Conservation (phyloP, 2,329 filamentous ascomycete species). For the Penicillium sp. region DNA sequence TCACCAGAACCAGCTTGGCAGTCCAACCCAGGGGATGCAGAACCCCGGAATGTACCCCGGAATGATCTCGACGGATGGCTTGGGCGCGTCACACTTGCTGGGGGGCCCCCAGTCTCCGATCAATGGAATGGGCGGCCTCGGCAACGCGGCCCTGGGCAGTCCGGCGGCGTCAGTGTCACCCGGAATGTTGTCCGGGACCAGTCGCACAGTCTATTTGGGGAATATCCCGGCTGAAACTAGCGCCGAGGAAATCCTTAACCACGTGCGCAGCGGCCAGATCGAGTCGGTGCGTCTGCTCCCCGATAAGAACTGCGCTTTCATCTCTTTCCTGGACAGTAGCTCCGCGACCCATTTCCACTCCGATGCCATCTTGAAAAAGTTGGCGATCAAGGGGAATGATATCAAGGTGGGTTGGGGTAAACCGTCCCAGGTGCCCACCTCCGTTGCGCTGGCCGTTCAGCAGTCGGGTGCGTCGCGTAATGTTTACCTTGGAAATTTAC, state of each 20-base stretch:
- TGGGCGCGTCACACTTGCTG: slow-evolving; percentile 78
- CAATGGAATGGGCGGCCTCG: slow-evolving; percentile 69
- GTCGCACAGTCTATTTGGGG: slow-evolving; percentile 93
- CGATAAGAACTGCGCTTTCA: slow-evolving; percentile 99
- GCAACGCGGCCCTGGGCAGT: slow-evolving; percentile 62
- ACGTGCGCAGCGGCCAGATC: slow-evolving; percentile 96
- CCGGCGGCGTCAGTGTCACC: slow-evolving; percentile 76
- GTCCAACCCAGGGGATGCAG: slow-evolving; percentile 73
- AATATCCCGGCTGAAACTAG: slow-evolving; percentile 98
- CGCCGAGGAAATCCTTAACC: slow-evolving; percentile 93
- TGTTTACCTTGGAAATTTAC: slow-evolving; percentile 91
- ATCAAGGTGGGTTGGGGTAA: slow-evolving; percentile 99
- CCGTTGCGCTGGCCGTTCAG: slow-evolving; percentile 94
- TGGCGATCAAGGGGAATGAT: slow-evolving; percentile 97
- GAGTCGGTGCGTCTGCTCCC: slow-evolving; percentile 96
- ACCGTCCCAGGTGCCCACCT: slow-evolving; percentile 95
- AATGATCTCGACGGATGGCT: slow-evolving; percentile 82
- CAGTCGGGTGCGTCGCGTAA: slow-evolving; percentile 96
- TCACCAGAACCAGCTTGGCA: slow-evolving; percentile 66
- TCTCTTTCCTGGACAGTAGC: slow-evolving; percentile 96
- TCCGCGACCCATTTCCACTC: slow-evolving; percentile 99
- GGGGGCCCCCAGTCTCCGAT: slow-evolving; percentile 86
- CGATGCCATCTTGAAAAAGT: slow-evolving; percentile 98
- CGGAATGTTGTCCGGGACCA: slow-evolving; percentile 85
- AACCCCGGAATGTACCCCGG: slow-evolving; percentile 78